These are phyloP conservation scores for Pyronema omphalodes DNA, from an alignment of 495 filamentous ascomycete genomes.

Conservation along the genomic window DNA sequence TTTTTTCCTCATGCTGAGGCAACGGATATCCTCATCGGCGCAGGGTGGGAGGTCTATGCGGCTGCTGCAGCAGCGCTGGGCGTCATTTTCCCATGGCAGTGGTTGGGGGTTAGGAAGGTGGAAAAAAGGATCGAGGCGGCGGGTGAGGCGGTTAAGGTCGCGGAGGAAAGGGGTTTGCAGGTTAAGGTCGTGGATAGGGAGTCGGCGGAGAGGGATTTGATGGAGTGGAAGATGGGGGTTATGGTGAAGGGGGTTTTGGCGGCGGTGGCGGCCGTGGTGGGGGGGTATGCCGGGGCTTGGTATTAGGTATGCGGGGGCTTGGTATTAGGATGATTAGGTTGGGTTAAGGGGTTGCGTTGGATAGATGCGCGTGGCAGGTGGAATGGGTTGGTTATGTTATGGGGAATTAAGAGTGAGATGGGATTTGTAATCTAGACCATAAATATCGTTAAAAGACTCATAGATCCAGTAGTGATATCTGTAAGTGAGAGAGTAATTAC, in stretches of 20 bases:
- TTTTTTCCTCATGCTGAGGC: conserved; percentile 17
- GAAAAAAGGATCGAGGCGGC: conserved; percentile 12
- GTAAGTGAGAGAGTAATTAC: too few species aligned
- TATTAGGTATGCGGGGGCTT: neutral
- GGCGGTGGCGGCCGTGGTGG: neutral
- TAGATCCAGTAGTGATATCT: too few species aligned
- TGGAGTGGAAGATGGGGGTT: conserved; percentile 8
- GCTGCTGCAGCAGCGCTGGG: conserved; percentile 11
- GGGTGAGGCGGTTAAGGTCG: conserved; percentile 7
- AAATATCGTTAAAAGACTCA: too few species aligned
- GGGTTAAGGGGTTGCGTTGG: neutral
- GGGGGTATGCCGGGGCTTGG: too few species aligned
- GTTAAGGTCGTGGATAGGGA: conserved; percentile 11
- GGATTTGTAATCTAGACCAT: too few species aligned
- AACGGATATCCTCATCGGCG: conserved; percentile 4
- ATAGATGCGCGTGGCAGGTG: too few species aligned
- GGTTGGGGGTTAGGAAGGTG: conserved; percentile 6
- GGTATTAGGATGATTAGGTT: neutral
- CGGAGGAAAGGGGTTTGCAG: conserved; percentile 10
- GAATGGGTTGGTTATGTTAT: too few species aligned
- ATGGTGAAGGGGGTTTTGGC: neutral
- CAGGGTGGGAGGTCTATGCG: conserved; percentile 19
- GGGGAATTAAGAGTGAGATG: too few species aligned
- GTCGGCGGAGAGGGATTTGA: conserved; percentile 7
- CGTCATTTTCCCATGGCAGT: conserved; percentile 14